Percentiles rank a stretch among this genome's conserved stretches.
phyloP scores from a whole-genome alignment of 129 eudicot genomes.

The Flaveria bidentis region DNA sequence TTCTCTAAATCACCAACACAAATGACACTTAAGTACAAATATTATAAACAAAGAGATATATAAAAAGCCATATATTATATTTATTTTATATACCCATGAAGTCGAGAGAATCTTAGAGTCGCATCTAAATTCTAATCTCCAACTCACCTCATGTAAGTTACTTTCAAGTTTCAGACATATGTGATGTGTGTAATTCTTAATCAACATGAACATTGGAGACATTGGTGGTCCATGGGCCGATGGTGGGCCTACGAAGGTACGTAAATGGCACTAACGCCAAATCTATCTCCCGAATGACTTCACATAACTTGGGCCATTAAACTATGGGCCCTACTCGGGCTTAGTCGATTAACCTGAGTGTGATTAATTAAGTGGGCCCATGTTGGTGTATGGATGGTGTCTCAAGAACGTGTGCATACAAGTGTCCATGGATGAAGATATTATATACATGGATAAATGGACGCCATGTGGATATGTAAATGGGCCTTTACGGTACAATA shows the following conservation, averaged over 20 bases:
- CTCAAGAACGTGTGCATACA: constrained; percentile 34
- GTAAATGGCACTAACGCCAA: constrained; percentile 19
- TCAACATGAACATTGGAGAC: constrained; percentile 13
- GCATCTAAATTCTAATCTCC: not conserved
- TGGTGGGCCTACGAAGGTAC: constrained; percentile 14
- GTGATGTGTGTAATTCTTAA: too few species aligned
- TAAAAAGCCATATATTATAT: too few species aligned
- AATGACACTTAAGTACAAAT: too few species aligned
- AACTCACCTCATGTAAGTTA: not conserved
- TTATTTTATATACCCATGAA: too few species aligned
- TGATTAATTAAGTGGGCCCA: constrained; percentile 6
- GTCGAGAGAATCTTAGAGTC: constrained; percentile 11
- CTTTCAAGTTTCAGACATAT: too few species aligned
- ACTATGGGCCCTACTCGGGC: constrained; percentile 4
- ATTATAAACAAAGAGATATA: too few species aligned
- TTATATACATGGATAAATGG: constrained; percentile 10
- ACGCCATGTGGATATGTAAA: constrained; percentile 13
- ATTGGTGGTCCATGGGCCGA: constrained; percentile 27
- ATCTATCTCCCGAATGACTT: not conserved
- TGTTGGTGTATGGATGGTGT: constrained; percentile 23
- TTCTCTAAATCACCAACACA: too few species aligned
- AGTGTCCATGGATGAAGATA: constrained; percentile 32
- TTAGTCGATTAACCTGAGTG: not conserved
- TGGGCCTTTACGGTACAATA: not conserved
- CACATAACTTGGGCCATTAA: constrained; percentile 13